A percentile compares a stretch with the other conserved stretches of the same genome.
Conservation (phyloP, 768 basidiomycete genomes). For the Albatrellus ellisii region DNA sequence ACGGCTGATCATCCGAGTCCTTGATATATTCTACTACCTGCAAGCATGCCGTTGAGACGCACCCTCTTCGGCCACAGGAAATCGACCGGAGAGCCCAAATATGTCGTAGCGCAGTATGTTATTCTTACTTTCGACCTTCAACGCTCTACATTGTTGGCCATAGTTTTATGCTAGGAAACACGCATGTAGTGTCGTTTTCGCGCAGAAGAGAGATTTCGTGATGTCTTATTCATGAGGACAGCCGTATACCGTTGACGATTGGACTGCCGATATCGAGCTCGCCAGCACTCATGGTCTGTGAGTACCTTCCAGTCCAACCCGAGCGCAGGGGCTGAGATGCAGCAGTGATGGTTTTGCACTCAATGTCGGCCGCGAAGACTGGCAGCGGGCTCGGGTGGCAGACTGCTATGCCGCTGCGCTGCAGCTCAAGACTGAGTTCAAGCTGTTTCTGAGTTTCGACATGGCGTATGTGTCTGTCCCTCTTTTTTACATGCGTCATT, state of each 20-base stretch:
- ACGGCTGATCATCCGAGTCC: no score
- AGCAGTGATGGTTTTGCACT: slow-evolving; percentile 16
- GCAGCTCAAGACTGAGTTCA: slow-evolving; percentile 23
- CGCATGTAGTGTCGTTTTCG: slow-evolving; percentile 16
- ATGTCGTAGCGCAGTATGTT: background rate
- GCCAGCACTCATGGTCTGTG: slow-evolving; percentile 18
- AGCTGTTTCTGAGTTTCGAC: slow-evolving; percentile 26
- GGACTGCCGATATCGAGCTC: slow-evolving; percentile 20
- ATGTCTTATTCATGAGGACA: slow-evolving; percentile 3
- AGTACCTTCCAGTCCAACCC: background rate
- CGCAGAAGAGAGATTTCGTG: background rate
- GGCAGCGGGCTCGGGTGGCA: slow-evolving; percentile 15
- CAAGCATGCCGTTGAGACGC: no score
- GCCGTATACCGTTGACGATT: slow-evolving; percentile 21
- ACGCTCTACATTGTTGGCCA: background rate
- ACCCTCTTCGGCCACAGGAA: no score
- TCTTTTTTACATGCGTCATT: background rate
- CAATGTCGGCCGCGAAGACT: slow-evolving; percentile 17
- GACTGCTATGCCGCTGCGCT: slow-evolving; percentile 37
- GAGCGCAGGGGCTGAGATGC: background rate
- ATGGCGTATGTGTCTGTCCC: slow-evolving; percentile 19
- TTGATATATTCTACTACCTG: no score
- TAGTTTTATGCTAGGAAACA: slow-evolving; percentile 26
- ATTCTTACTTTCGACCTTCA: background rate
- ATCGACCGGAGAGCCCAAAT: no score